Evolutionary conservation across 169 alveolate genomes (phyloP).

Genomic region (Cryptosporidium meleagridis): DNA sequence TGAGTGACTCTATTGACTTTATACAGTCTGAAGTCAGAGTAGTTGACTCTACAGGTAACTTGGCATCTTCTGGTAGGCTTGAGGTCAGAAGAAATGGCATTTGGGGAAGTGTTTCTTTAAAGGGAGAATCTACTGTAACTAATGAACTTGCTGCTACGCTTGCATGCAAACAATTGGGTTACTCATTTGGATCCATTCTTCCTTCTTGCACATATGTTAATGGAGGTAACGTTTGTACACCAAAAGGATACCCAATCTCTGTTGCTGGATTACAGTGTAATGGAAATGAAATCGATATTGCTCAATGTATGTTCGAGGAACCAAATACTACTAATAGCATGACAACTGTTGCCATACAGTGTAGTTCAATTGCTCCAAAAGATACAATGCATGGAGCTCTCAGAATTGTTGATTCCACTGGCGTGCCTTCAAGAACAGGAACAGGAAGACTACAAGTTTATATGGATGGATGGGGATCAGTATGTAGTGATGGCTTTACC

Average conservation of each 20-base stretch:
- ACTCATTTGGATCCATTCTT: slow-evolving; percentile 39
- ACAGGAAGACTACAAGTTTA: slow-evolving; percentile 70
- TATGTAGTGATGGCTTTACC: slow-evolving; percentile 70
- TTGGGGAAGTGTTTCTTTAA: slow-evolving; percentile 79
- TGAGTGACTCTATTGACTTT: slow-evolving; percentile 86
- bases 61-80: slow-evolving; percentile 80
- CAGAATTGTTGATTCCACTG: slow-evolving; percentile 65
- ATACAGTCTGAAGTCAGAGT: slow-evolving; percentile 87
- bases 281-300: slow-evolving; percentile 65
- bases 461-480: slow-evolving; percentile 75
- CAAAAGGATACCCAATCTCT: slow-evolving; percentile 68
- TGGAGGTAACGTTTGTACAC: slow-evolving; percentile 70
- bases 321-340: slow-evolving; percentile 39
- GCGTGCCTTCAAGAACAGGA: slow-evolving; percentile 67
- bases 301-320: slow-evolving; percentile 66
- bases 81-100: slow-evolving; percentile 77
- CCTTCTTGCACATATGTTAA: slow-evolving; percentile 67
- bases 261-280: slow-evolving; percentile 73
- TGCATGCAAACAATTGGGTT: slow-evolving; percentile 66
- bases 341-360: slow-evolving; percentile 61
- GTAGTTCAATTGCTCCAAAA: slow-evolving; percentile 62
- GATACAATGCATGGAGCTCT: slow-evolving; percentile 61
- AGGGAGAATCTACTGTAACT: slow-evolving; percentile 60
- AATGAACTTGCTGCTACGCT: slow-evolving; percentile 72
- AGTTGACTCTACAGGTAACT: slow-evolving; percentile 86